Base-by-base conservation (phyloP, 2,329 filamentous ascomycete species). In the Diaporthe vexans region DNA sequence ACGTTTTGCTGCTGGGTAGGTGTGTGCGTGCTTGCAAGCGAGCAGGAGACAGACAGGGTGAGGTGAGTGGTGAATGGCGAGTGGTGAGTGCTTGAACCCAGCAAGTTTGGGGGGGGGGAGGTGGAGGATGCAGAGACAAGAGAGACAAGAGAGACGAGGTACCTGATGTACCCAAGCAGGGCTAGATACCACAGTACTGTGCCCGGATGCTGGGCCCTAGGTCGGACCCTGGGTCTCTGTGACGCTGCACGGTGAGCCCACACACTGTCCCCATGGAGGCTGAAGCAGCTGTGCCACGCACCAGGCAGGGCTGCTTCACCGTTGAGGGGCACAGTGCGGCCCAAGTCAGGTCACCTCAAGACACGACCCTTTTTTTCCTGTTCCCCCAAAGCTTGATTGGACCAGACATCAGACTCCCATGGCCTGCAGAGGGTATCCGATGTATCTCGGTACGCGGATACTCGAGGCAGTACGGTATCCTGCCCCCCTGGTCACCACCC, bases 241-340 rank as follows among this genome's bases (percentile, higher is more conserved):
- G 63, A 54, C 63, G 48, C 63, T 54, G 33, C 63, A 68, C 63
- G n/a, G 63, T 68, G 33, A 8, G 13, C n/a, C 15, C 5, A 5
- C 33, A 26, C 15, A 68, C 63, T 54, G 63, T 68, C 15, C 33
- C 9, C 1, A 54, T 13, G n/a, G 48, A 68, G 63, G 48, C 48
- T 68, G 63, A 40, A 54, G 63, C 33, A 54, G 63, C 48, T 4
- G 29, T 68, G 48, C 48, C 43, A 21, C 40, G 43, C 40, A 9
- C 40, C 40, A 4, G 11, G 17, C 37, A 65, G 40, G 48, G 33
- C 63, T 54, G 63, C 63, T 29, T 68, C 63, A 54, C 63, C 63
- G 63, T 68, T 68, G 63, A 68, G 46, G 48, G 48, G 63, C 46
- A 68, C 63, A 68, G 63, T 68, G 48, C 48, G 33, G 48, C 9